Base-by-base conservation (phyloP, 2,329 filamentous ascomycete genomes). In the Elsinoe arachidis region DNA sequence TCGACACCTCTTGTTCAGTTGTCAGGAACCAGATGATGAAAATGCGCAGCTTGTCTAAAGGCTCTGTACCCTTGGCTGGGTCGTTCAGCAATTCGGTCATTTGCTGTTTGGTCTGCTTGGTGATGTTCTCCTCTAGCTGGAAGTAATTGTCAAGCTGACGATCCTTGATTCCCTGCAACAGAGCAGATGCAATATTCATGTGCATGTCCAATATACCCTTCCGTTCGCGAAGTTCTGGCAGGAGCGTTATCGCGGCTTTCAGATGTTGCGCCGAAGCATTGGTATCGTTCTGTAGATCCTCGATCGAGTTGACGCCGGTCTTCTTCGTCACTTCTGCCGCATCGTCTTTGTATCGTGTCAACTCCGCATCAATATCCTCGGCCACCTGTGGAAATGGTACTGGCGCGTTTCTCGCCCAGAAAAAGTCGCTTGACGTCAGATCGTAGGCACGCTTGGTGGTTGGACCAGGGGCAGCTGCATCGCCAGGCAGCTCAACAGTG, bases 21-120 rank as follows among this genome's bases (percentile, higher is more conserved):
- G 90, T 96, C 56, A 99, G 65, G 73, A 88, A 93, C 93, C 93
- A 99, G 66, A 99, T 96, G 63, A 97, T 86, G 72, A 99, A 99
- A 11, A 97, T 75, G 41, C 93, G 83, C 26, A 99, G 81, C 74
- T 97, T 97, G 71, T 99, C 93, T 19, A 85, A 75, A 1, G 93
- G 84, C 51, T 95, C 82, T 44, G 83, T 88, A 54, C 93, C 93
- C 73, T 95, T 95, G 61, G 84, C 82, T 2, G 80, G 72, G 63
- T 93, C 88, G 63, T 86, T 90, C 67, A 99, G 83, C 11, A 95
- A 77, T 57, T 97, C 90, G 38, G 97, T 75, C 59, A 97, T 85
- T 70, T 97, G 91, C 1, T 85, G 77, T 73, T 95, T 95, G 53
- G 86, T 89, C 70, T 96, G 89, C 73, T 95, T 96, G 70, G 86